Evolutionary conservation across 768 basidiomycete genomes (phyloP), one percentile per base, ranked within the genome.

Genomic region (Glaciozyma antarctica): DNA sequence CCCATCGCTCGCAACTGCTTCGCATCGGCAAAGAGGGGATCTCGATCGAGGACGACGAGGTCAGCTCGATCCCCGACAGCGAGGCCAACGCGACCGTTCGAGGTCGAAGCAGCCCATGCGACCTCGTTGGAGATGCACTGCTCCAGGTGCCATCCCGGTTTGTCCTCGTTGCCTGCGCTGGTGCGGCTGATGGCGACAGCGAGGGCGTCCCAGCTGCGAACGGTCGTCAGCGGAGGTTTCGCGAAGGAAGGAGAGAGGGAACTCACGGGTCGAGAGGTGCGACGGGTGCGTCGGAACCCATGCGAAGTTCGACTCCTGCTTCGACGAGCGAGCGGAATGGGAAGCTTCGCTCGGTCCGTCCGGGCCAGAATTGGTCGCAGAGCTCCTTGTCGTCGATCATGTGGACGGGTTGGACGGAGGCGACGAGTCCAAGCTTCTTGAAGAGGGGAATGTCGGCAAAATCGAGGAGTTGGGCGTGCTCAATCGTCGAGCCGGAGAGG

Each of bases 271-370:
- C 69, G 9, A 74, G 59, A 8, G 61, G 67, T 10, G 73, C 69
- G 22, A 75, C 69, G 1, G 73, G 74, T 1, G 69, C 67, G 53
- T 75, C 74, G n/a, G 69, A 72, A 1, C 74, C 74, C 51, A 75
- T 43, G n/a, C 65, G 67, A 26, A 75, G 58, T 32, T 65, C 58
- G 45, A 72, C 62, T 19, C 73, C 74, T 1, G 68, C 66, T 49
- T 73, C 65, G 19, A 60, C 64, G 21, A 75, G 64, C 2, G 66
- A 58, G 13, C 56, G 45, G 59, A 69, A 74, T 3, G 73, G 52
- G 52, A 63, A 75, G 16, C 73, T 72, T 22, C 73, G 52, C 22
- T 64, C 61, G 43, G 69, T 70, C 13, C 72, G 16, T 0, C 67
- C 72, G 9, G 70, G 67, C 73, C 73, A 75, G 61, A 72, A 74